Percentiles rank a stretch among this genome's conserved stretches.
Evolutionary conservation across 2,329 filamentous ascomycete genomes (phyloP).

Genomic region (Clonostachys rosea): DNA sequence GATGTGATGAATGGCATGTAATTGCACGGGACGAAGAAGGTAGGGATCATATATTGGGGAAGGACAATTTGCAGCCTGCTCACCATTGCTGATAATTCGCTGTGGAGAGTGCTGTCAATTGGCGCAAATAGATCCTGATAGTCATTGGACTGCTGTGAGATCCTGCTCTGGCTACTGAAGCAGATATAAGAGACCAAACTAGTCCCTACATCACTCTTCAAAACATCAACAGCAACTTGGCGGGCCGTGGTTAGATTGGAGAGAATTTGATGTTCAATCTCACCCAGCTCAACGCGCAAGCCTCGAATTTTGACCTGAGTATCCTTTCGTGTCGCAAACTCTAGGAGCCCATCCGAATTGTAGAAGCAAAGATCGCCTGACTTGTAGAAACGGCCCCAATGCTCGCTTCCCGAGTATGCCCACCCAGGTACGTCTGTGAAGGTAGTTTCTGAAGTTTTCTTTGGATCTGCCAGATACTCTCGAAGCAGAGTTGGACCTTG

Average conservation of each 20-base stretch:
- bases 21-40: constrained; percentile 4
- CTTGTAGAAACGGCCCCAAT: constrained; percentile 6
- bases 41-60: constrained; percentile 8
- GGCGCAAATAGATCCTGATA: constrained; percentile 5
- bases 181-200: not conserved
- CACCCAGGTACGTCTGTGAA: constrained; percentile 7
- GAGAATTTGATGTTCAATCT: constrained; percentile 4
- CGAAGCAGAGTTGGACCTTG: constrained; percentile 30
- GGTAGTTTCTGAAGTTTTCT: constrained; percentile 15
- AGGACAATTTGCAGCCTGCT: constrained; percentile 3
- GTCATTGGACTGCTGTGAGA: not conserved
- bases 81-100: constrained; percentile 7
- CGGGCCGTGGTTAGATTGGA: not conserved
- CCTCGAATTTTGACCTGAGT: constrained; percentile 43
- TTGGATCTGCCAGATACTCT: constrained; percentile 35
- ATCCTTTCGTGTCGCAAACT: constrained; percentile 13
- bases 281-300: constrained; percentile 37
- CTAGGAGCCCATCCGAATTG: constrained; percentile 1
- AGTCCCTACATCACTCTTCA: not conserved
- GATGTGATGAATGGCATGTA: constrained; percentile 6
- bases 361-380: constrained; percentile 6
- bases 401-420: constrained; percentile 10
- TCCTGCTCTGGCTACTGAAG: not conserved
- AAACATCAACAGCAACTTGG: constrained; percentile 5
- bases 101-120: constrained; percentile 3